Conservation (phyloP, 768 basidiomycete genomes). For the Mycena indigotica region DNA sequence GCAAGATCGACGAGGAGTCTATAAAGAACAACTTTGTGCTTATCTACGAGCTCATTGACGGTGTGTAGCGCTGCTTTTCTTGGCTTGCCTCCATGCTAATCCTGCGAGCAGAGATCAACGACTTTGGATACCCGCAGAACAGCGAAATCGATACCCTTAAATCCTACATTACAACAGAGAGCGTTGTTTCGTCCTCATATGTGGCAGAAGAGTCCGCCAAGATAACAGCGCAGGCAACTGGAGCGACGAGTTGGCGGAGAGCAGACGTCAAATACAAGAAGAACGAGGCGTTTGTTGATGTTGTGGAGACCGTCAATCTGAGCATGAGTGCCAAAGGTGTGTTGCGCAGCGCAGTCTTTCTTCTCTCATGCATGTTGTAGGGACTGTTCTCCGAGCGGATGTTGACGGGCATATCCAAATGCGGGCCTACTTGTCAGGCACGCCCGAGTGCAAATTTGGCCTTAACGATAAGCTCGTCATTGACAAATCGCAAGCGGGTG, state of each 20-base stretch:
- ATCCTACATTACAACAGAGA: conserved; percentile 97
- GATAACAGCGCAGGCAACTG: conserved; percentile 96
- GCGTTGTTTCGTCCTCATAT: conserved; percentile 83
- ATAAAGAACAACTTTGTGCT: conserved; percentile 99
- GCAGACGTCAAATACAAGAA: conserved; percentile 98
- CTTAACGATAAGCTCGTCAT: conserved; percentile 98
- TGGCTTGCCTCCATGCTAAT: not conserved
- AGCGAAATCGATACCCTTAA: conserved; percentile 98
- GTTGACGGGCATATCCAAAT: conserved; percentile 98
- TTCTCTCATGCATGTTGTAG: conserved; percentile 41
- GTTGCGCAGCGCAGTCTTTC: conserved; percentile 14
- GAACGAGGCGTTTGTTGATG: conserved; percentile 99
- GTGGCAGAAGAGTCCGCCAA: conserved; percentile 97
- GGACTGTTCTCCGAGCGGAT: conserved; percentile 89
- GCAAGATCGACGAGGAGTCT: conserved; percentile 96
- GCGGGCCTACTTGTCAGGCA: conserved; percentile 95
- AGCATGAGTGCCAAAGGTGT: conserved; percentile 96
- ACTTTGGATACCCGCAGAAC: conserved; percentile 99
- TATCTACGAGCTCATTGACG: conserved; percentile 97
- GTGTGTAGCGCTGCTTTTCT: conserved; percentile 49
- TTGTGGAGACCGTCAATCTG: conserved; percentile 94
- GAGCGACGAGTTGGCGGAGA: conserved; percentile 93
- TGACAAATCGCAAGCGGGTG: conserved; percentile 69
- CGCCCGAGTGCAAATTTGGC: conserved; percentile 98
- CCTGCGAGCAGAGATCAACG: conserved; percentile 74